A percentile compares a stretch with the other conserved stretches of the same genome.
These are phyloP conservation scores for Aspergillus sp. DNA, from an alignment of 2,329 filamentous ascomycete genomes.

Conservation along the genomic window DNA sequence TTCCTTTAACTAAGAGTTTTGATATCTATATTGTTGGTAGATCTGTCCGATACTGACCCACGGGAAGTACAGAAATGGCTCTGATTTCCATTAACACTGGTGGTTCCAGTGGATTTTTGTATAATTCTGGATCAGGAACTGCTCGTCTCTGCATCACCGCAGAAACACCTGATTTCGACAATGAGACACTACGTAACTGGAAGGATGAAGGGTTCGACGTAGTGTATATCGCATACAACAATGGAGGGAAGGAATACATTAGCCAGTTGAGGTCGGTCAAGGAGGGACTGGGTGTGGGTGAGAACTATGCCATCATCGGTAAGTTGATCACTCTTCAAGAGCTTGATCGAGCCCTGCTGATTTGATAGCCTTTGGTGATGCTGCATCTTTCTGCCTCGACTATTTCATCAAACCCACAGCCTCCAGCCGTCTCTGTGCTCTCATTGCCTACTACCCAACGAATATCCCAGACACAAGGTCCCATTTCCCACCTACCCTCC, in stretches of 20 bases:
- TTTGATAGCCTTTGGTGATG: constrained; percentile 55
- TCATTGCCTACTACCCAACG: constrained; percentile 61
- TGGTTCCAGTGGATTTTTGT: constrained; percentile 27
- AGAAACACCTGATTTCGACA: constrained; percentile 46
- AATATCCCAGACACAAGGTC: constrained; percentile 48
- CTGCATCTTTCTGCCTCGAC: constrained; percentile 56
- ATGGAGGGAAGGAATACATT: constrained; percentile 47
- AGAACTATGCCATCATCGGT: constrained; percentile 61
- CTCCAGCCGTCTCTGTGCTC: constrained; percentile 48
- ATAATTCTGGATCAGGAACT: constrained; percentile 27
- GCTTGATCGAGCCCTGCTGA: too few species aligned
- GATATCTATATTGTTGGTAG: too few species aligned
- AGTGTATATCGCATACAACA: constrained; percentile 52
- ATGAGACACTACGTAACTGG: constrained; percentile 51
- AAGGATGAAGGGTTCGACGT: constrained; percentile 57
- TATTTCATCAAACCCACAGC: constrained; percentile 53
- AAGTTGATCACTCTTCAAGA: constrained; percentile 12
- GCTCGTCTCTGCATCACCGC: constrained; percentile 29
- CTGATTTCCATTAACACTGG: constrained; percentile 29
- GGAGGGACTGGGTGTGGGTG: constrained; percentile 52
- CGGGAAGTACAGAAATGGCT: constrained; percentile 18
- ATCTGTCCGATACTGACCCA: too few species aligned
- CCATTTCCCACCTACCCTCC: constrained; percentile 31
- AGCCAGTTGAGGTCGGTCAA: constrained; percentile 48
- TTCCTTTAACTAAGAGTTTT: too few species aligned